These are phyloP conservation scores for Suillus clintonianus DNA, from an alignment of 768 basidiomycete species.

Conservation along the genomic window DNA sequence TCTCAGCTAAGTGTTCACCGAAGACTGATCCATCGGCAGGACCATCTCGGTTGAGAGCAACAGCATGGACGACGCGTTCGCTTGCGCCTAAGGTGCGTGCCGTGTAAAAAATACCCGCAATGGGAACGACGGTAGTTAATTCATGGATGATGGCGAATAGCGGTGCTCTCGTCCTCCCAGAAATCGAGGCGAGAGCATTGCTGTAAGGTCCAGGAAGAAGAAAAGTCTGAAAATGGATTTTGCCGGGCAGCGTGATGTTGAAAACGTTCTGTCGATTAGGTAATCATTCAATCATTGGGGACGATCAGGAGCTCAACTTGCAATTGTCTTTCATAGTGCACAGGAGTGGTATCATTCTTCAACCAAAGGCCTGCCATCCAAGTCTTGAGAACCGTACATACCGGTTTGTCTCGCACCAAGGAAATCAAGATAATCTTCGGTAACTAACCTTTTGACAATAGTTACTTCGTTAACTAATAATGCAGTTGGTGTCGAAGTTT, in stretches of 20 bases:
- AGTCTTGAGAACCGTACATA: background rate
- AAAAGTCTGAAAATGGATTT: too few species aligned
- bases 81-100: slow-evolving; percentile 71
- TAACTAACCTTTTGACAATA: background rate
- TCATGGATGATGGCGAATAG: slow-evolving; percentile 84
- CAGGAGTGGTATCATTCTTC: background rate
- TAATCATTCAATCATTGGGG: background rate
- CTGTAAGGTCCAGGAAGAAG: slow-evolving; percentile 41
- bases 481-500: background rate
- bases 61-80: slow-evolving; percentile 53
- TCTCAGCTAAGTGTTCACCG: too few species aligned
- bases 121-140: slow-evolving; percentile 75
- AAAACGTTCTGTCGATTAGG: background rate
- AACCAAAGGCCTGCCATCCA: background rate
- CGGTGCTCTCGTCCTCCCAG: slow-evolving; percentile 71
- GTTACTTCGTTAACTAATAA: background rate
- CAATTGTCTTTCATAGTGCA: background rate
- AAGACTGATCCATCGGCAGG: slow-evolving; percentile 24
- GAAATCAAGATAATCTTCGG: background rate
- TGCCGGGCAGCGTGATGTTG: too few species aligned
- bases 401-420: background rate
- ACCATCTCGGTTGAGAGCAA: slow-evolving; percentile 26
- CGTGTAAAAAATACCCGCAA: slow-evolving; percentile 72
- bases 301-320: background rate
- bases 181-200: slow-evolving; percentile 56